Conservation (phyloP, 2,329 filamentous ascomycete species). For the Atkinsonella hypoxylon region DNA sequence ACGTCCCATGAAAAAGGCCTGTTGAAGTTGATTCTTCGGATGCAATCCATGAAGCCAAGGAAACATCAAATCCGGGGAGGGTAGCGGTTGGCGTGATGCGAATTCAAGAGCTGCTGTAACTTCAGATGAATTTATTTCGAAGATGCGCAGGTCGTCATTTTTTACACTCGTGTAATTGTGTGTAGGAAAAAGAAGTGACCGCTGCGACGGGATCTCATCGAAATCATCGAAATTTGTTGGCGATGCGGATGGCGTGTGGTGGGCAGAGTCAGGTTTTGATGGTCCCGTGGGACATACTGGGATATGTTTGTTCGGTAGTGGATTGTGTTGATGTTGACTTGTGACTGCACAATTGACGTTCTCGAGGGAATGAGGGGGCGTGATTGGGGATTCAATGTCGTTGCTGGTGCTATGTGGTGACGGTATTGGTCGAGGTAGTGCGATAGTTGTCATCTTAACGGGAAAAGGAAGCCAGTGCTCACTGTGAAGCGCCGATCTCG, state of each 20-base stretch:
- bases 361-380: slow-evolving; percentile 29
- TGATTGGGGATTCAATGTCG: slow-evolving; percentile 24
- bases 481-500: background rate
- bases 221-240: slow-evolving; percentile 43
- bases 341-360: slow-evolving; percentile 12
- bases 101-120: slow-evolving; percentile 66
- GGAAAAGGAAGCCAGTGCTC: background rate
- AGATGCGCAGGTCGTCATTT: slow-evolving; percentile 49
- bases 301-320: slow-evolving; percentile 80
- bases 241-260: slow-evolving; percentile 54
- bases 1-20: slow-evolving; percentile 76
- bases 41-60: slow-evolving; percentile 95
- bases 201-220: slow-evolving; percentile 36
- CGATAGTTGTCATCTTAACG: slow-evolving; percentile 40
- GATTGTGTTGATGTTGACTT: slow-evolving; percentile 16
- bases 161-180: slow-evolving; percentile 42
- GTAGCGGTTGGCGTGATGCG: slow-evolving; percentile 65
- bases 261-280: slow-evolving; percentile 37
- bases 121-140: slow-evolving; percentile 56
- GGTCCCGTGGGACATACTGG: slow-evolving; percentile 81
- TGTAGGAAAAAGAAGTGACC: slow-evolving; percentile 66
- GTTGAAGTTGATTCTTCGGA: slow-evolving; percentile 75
- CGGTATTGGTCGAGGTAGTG: slow-evolving; percentile 35
- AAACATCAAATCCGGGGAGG: slow-evolving; percentile 76
- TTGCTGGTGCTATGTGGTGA: slow-evolving; percentile 32